Base-by-base conservation (phyloP, 345 rosid species). In the Aquilaria yunnanensis region DNA sequence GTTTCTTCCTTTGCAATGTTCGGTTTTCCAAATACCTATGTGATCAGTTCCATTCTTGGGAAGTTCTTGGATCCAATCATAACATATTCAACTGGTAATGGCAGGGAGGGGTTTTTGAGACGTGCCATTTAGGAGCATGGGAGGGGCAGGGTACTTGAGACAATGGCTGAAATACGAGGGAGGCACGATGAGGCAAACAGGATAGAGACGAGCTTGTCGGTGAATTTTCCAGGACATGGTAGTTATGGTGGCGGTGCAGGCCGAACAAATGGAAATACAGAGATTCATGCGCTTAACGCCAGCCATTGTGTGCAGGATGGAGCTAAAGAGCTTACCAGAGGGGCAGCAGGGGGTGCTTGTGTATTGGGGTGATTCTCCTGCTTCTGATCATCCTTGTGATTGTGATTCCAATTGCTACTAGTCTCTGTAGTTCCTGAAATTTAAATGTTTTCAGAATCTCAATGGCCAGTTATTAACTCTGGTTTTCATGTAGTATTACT, bases 201-300 rank as follows among this genome's bases (percentile, higher is more conserved):
- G 90, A 85, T 94, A 12, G 97, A 94, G 88, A 91, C 79, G 85
- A 94, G 93, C 67, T 56, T 94, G 61, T 61, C 88, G 72, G 97
- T 91, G 84, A 51, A 85, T 90, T 77, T 94, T 94, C 67, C 10
- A 90, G 32, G 99, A 94, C 67, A 95, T 89, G 99, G 92, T 96
- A 0, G 96, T 95, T 49, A 89, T 91, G 96, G 97, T 91, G 51
- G 96, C 88, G 73, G 64, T 92, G 0, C 99, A 95, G 59, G 99
- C 96, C 2, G 97, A 91, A 75, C 85, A 95, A 74, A 77, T 95
- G 85, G 96, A 95, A 93, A 95, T 64, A 95, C 91, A 8, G 96
- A 87, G 71, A 96, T 85, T 58, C 97, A 95, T 54, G 97, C 91
- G 60, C 41, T 89, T 83, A 89, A 78, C 56, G 99, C 96, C 0